Base-by-base conservation (phyloP, 805 yeast species). In the Tetrapisispora fleetii region DNA sequence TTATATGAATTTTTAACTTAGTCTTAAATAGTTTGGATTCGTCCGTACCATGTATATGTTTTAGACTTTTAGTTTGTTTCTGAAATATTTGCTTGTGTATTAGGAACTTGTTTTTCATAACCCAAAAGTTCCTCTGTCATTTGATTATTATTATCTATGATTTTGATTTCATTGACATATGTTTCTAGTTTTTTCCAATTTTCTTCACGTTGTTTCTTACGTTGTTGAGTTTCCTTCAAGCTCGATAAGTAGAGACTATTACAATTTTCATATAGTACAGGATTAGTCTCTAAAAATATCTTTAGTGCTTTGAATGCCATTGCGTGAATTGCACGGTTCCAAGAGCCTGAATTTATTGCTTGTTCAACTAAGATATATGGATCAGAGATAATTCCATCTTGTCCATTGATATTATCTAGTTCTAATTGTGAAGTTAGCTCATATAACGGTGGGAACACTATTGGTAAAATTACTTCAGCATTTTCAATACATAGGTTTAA, bases 281-380 rank as follows among this genome's bases (percentile, higher is more conserved):
- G 95, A 64, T 90, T 90, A 46, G 93, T 83, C 60, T 91, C 97
- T 81, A 90, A 80, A 61, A 93, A 90, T 48, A 87, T 83, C 65
- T 89, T 89, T 58, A 93, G 73, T 0, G 98, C 96, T 50, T 85
- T 85, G 69, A 80, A 89, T 1, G 96, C 95, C 74, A 91, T 78
- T 44, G 87, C 81, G 56, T 91, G 93, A 40, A 93, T 90, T 37
- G 95, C 88, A 58, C 93, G 78, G 67, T 93, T 93, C 99, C 99
- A 93, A 58, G 85, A 91, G 39, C 78, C 76, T 7, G 76, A 69
- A 43, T 64, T 64, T n/a, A 66, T 66, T 8, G 70, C 70, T 55
- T 66, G 69, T 47, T 66, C 70, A 19, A 66, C 70, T 47, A 65
- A 54, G 58, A 64, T 54, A 50, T 65, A 66, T 21, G 69, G 70